Base-by-base conservation (phyloP, 345 rosid species). In the Excoecaria agallocha region DNA sequence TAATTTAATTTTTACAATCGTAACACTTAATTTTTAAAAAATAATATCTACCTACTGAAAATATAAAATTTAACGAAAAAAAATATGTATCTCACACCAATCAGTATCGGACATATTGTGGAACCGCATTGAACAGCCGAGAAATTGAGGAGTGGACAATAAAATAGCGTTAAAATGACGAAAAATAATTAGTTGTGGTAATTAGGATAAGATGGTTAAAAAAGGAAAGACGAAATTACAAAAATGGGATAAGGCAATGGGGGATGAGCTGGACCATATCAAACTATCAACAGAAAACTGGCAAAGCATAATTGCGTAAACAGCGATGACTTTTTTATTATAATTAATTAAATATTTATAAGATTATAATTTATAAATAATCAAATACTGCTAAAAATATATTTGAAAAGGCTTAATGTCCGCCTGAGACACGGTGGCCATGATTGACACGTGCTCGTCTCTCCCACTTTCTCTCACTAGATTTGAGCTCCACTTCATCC, bases 371-470 rank as follows among this genome's bases (percentile, higher is more conserved):
- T 1, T 12, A 12, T 6, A 61, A 6, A 37, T 16, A 15, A 61
- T 3, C 6, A 4, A 60, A 25, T 8, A 64, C 6, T 5, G 37
- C 38, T 57, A 37, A 62, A 13, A 22, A 22, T 12, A 7, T 41
- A 71, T 76, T 84, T 63, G 30, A 30, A 78, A 67, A 77, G 79
- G 67, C 83, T 74, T 74, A 75, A 78, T 70, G 52, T 82, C 72
- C 75, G 82, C 78, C 80, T 57, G 20, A 20, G 61, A 72, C 66
- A 66, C 24, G 70, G 73, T 49, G 39, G 48, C 46, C 69, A 30
- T 73, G 76, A 45, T n/a, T 65, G 78, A 45, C 80, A 82, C 80
- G 74, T 78, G 82, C 19, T 49, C 0, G 22, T 8, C 30, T 43
- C 71, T 54, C 46, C 37, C 30, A 59, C 4, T 7, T 16, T 16